Evolutionary conservation across 352 stramenopile species (phyloP).

Genomic region (Albugo laibachii): DNA sequence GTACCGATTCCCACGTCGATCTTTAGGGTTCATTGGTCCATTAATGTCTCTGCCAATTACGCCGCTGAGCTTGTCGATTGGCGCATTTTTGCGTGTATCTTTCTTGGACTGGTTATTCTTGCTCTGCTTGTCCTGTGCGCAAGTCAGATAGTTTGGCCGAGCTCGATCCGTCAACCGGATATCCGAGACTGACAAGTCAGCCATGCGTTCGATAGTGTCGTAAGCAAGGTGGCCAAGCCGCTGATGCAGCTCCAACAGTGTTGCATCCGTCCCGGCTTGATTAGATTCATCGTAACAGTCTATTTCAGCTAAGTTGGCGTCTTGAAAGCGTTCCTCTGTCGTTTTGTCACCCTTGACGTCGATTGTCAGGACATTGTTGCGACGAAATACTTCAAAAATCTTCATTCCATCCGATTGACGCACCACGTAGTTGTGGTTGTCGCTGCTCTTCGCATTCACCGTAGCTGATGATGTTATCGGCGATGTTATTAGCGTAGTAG

Average conservation of each 20-base stretch:
- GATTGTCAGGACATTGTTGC: not conserved
- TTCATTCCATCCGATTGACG: not conserved
- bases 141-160: not conserved
- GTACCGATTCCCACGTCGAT: not conserved
- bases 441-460: not conserved
- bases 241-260: not conserved
- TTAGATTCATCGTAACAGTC: not conserved
- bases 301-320: too few relatives aligned
- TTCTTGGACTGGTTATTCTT: not conserved
- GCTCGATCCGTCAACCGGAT: not conserved
- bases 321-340: not conserved
- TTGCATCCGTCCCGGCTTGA: not conserved
- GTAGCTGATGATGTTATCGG: too few relatives aligned
- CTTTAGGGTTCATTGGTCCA: not conserved
- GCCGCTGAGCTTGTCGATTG: not conserved
- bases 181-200: not conserved
- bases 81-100: not conserved
- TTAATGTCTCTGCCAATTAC: not conserved
- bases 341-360: not conserved
- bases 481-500: too few relatives aligned
- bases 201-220: not conserved
- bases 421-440: not conserved
- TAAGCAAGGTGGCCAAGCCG: not conserved
- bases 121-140: not conserved
- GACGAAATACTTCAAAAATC: not conserved